Conservation (phyloP, 1,284 basidiomycete genomes). For the Xerocomus tenax region DNA sequence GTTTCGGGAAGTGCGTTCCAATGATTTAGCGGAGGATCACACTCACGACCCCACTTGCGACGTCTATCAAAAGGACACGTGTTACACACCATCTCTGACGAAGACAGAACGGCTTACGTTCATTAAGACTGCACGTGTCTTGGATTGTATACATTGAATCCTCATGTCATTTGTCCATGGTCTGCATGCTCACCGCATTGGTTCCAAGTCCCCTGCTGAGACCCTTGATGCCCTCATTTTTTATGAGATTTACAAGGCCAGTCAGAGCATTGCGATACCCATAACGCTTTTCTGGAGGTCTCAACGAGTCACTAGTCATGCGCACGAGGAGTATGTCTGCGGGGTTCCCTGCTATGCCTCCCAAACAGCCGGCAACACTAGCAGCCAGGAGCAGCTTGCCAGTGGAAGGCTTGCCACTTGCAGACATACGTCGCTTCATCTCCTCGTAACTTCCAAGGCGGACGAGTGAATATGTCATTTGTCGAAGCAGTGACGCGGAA, state of each 20-base stretch:
- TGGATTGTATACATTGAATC: constrained; percentile 5
- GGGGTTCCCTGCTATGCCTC: constrained; percentile 74
- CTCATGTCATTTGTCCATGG: neutral
- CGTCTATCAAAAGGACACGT: constrained; percentile 35
- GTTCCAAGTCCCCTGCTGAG: constrained; percentile 72
- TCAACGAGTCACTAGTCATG: constrained; percentile 80
- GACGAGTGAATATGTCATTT: constrained; percentile 89
- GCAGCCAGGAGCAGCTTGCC: constrained; percentile 54
- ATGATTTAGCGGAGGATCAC: neutral
- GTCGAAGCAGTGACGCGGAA: constrained; percentile 76
- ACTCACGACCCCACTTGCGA: constrained; percentile 86
- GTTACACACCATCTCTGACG: constrained; percentile 4
- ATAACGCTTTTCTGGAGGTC: constrained; percentile 65
- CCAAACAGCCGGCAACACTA: constrained; percentile 67
- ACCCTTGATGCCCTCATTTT: constrained; percentile 63
- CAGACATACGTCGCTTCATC: constrained; percentile 51
- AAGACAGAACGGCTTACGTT: constrained; percentile 46
- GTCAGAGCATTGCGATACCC: constrained; percentile 70
- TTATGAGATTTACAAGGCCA: constrained; percentile 58
- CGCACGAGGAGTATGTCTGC: constrained; percentile 70
- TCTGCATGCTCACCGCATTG: constrained; percentile 53
- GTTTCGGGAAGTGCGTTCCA: constrained; percentile 4
- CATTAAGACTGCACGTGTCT: constrained; percentile 78
- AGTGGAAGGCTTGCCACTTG: constrained; percentile 43
- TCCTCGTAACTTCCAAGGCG: constrained; percentile 81